A percentile compares a stretch with the other conserved stretches of the same genome.
phyloP scores from a whole-genome alignment of 1,284 basidiomycete species.

The Melampsora larici-populina region DNA sequence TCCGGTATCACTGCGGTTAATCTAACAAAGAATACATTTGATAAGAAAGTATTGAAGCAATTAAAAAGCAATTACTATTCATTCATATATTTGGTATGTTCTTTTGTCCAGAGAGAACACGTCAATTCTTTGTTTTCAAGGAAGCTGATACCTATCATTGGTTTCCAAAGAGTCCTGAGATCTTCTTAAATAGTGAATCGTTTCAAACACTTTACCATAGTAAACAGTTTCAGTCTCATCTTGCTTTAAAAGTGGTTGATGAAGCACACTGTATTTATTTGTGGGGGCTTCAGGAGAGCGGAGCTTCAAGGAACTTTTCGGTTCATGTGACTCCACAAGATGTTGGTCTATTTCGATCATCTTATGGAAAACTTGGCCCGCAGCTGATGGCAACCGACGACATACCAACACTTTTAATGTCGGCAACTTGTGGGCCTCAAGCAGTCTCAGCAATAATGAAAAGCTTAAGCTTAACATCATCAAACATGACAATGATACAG shows the following conservation, averaged over 20 bases:
- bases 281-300: slow-evolving; percentile 1
- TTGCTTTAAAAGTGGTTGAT: not conserved
- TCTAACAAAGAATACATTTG: not conserved
- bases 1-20: not conserved
- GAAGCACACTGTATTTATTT: slow-evolving; percentile 7
- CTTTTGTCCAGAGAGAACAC: not conserved
- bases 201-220: too few species aligned
- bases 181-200: too few species aligned
- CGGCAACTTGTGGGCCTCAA: not conserved
- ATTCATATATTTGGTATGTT: too few species aligned
- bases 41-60: not conserved
- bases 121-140: not conserved
- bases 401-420: slow-evolving; percentile 7
- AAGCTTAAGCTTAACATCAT: not conserved
- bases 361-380: slow-evolving; percentile 1
- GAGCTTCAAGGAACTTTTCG: not conserved
- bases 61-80: not conserved
- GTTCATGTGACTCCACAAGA: not conserved
- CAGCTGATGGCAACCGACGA: not conserved
- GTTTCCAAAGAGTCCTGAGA: not conserved
- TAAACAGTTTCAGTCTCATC: not conserved
- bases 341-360: not conserved
- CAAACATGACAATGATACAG: not conserved
- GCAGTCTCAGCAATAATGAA: slow-evolving; percentile 11
- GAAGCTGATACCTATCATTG: not conserved